Base-by-base conservation (phyloP, 805 yeast species). In the Ogataea pignaliae region DNA sequence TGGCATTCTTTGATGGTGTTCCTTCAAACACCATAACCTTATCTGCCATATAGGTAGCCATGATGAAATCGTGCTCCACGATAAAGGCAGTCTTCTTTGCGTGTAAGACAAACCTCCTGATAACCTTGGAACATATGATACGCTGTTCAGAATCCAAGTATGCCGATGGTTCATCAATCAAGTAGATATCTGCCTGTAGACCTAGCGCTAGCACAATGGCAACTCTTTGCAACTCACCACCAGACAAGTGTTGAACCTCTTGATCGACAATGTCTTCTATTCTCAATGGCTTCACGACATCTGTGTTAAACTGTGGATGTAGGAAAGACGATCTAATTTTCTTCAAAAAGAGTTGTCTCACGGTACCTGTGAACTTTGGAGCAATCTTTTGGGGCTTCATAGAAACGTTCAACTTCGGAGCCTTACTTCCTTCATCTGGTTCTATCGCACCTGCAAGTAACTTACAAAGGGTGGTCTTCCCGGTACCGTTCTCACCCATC, bases 401-500 rank as follows among this genome's bases (percentile, higher is more conserved):
- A 43, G 96, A 85, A 44, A 93, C 93, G 61, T 87, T 88, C 68
- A 93, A 71, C 65, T 86, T 84, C 40, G 97, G 97, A 49, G 88
- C 82, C 61, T 81, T 80, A 48, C 72, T 65, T 45, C 88, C 88
- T 54, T 77, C 78, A 69, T 93, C 99, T 29, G 99, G 91, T 40
- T 85, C 75, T 55, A 88, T 76, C 26, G 88, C 88, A 63, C 98
- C 99, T 17, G 99, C 98, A 60, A 93, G 75, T 60, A 93, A 73
- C 67, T 85, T 87, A 79, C 97, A 91, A 74, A 93, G 83, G 13
- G 99, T 93, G 35, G 99, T 93, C 73, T 93, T 93, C 75, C 99
- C 99, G 15, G 99, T 93, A 73, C 99, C 99, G 68, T 93, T 93
- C 72, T 93, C 99, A 65, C 99, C 99, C 96, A 93, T 91, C 97